Conservation (phyloP, 805 yeast genomes). For the Kazachstania psychrophila region DNA sequence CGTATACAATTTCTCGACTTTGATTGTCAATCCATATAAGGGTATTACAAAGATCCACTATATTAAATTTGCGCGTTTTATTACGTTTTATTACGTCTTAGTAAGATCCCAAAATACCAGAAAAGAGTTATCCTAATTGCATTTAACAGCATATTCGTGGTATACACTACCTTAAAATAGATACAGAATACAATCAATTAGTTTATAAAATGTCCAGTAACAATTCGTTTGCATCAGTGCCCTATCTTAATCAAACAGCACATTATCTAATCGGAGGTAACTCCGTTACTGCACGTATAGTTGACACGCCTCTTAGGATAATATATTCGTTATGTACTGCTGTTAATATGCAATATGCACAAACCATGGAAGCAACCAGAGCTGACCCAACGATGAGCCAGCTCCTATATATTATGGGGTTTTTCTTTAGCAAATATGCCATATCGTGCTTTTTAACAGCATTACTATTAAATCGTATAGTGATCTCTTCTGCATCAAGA, state of each 20-base stretch:
- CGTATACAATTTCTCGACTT: no score
- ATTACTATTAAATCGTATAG: constrained; percentile 46
- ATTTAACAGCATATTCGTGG: no score
- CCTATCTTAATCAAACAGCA: constrained; percentile 21
- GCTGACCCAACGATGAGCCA: constrained; percentile 1
- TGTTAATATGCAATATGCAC: constrained; percentile 16
- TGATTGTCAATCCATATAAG: no score
- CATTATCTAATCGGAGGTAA: constrained; percentile 13
- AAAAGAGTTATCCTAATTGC: no score
- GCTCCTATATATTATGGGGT: constrained; percentile 24
- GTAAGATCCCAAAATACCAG: no score
- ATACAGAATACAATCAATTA: no score
- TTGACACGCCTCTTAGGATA: constrained; percentile 13
- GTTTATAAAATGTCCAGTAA: not conserved
- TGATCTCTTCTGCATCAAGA: constrained; percentile 30
- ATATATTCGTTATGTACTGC: constrained; percentile 12
- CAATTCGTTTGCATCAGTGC: constrained; percentile 4
- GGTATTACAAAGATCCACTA: no score
- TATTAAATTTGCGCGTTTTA: no score
- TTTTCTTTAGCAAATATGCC: constrained; percentile 43
- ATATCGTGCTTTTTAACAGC: constrained; percentile 51
- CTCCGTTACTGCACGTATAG: constrained; percentile 5
- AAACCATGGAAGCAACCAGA: constrained; percentile 7
- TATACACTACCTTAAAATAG: no score
- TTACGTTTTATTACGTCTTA: no score